Percentiles rank a stretch among this genome's conserved stretches.
phyloP scores from a whole-genome alignment of 331 rosid species.

The Pyracantha coccinea region DNA sequence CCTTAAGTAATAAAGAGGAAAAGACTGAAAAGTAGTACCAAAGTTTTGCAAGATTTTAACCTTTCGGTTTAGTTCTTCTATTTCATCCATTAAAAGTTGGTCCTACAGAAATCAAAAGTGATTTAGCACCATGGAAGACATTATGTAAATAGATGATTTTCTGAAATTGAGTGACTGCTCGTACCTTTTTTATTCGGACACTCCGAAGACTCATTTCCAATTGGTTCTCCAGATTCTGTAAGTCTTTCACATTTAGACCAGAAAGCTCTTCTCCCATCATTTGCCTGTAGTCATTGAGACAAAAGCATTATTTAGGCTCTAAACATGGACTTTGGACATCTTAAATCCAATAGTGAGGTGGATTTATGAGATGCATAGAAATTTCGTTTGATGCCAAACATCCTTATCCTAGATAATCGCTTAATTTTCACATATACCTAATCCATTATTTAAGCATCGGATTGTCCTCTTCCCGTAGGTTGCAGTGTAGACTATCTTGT shows the following conservation, averaged over 20 bases:
- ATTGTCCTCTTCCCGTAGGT: neutral
- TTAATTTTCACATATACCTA: neutral
- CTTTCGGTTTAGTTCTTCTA: conserved; percentile 79
- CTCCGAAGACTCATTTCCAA: conserved; percentile 72
- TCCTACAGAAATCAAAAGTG: conserved; percentile 48
- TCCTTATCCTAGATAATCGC: neutral
- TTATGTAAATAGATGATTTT: neutral
- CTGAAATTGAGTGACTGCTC: conserved; percentile 1
- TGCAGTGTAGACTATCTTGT: neutral
- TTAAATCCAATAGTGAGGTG: neutral
- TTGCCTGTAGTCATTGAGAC: conserved; percentile 37
- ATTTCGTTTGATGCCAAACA: neutral
- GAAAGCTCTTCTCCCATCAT: conserved; percentile 94
- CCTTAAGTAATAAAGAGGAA: neutral
- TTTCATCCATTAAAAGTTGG: conserved; percentile 71
- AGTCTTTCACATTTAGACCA: conserved; percentile 58
- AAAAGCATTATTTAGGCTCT: neutral
- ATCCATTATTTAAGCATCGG: neutral
- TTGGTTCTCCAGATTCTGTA: conserved; percentile 66
- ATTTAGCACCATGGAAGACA: conserved; percentile 5
- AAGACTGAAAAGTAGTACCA: conserved; percentile 7
- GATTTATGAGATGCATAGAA: neutral
- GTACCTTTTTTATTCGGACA: conserved; percentile 80
- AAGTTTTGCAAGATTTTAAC: conserved; percentile 36
- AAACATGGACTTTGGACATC: neutral